Evolutionary conservation across 805 yeast genomes (phyloP).

Genomic region (Scheffersomyces ergatensis): DNA sequence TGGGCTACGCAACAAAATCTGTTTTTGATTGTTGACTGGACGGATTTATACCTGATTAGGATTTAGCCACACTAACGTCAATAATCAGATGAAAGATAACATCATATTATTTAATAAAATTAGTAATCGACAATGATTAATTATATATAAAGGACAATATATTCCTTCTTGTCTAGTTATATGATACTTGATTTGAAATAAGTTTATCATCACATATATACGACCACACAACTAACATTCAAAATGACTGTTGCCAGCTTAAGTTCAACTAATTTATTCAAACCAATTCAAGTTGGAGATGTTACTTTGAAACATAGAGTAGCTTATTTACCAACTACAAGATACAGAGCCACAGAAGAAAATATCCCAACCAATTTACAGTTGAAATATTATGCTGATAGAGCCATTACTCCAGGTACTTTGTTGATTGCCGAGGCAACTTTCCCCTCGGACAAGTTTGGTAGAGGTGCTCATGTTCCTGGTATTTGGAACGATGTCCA

Average conservation of each 20-base stretch:
- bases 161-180: too few relatives aligned
- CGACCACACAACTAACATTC: too few relatives aligned
- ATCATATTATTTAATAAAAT: too few relatives aligned
- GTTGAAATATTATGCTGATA: conserved; percentile 25
- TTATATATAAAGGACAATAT: too few relatives aligned
- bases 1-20: too few relatives aligned
- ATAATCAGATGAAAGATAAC: too few relatives aligned
- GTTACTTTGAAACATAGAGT: conserved; percentile 17
- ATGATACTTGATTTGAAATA: too few relatives aligned
- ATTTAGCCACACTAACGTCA: too few relatives aligned
- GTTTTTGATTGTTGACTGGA: too few relatives aligned
- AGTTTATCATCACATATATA: too few relatives aligned
- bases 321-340: conserved; percentile 25
- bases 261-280: conserved; percentile 19
- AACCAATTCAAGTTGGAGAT: conserved; percentile 32
- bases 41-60: too few relatives aligned
- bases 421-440: conserved; percentile 34
- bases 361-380: conserved; percentile 27
- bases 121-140: too few relatives aligned
- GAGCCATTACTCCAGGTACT: conserved; percentile 27
- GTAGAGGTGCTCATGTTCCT: conserved; percentile 44
- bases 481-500: conserved; percentile 51
- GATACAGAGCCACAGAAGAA: conserved; percentile 19
- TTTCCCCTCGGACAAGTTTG: conserved; percentile 26
- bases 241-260: conserved; percentile 5